A percentile compares a stretch with the other conserved stretches of the same genome.
Evolutionary conservation across 306 rosid species (phyloP).

Genomic region (Cucumis melo): DNA sequence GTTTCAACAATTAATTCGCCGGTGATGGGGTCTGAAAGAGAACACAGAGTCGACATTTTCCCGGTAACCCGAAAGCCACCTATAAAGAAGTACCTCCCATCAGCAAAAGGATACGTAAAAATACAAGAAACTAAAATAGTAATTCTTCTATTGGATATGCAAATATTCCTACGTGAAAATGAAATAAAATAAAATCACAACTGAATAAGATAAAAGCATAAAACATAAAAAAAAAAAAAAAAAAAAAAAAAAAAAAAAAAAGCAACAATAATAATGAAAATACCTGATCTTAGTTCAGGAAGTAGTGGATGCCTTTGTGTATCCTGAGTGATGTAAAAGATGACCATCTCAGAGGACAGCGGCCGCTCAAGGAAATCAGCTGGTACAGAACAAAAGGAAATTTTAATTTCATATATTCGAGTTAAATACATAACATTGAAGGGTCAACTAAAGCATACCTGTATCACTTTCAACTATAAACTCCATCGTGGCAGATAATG

Average conservation of each 20-base stretch:
- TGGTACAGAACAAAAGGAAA: constrained; percentile 16
- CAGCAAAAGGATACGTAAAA: constrained; percentile 2
- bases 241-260: background rate
- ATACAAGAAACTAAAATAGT: background rate
- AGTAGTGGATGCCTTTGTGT: constrained; percentile 91
- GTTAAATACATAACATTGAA: background rate
- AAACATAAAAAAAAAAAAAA: background rate
- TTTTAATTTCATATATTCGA: background rate
- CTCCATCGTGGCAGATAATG: constrained; percentile 70
- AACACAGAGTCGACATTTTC: constrained; percentile 70
- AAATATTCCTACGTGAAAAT: background rate
- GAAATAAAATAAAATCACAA: background rate
- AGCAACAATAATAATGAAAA: constrained; percentile 2
- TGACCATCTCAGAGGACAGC: constrained; percentile 59
- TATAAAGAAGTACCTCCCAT: constrained; percentile 22
- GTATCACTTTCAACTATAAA: constrained; percentile 75
- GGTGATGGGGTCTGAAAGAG: constrained; percentile 47
- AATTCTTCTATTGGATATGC: background rate
- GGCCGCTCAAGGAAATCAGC: constrained; percentile 64
- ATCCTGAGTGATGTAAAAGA: constrained; percentile 90
- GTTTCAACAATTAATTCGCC: constrained; percentile 83
- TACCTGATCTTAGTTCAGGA: constrained; percentile 78
- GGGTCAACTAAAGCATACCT: constrained; percentile 24
- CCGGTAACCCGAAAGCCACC: constrained; percentile 90
- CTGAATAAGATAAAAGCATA: background rate